These are phyloP conservation scores for Byssothecium circinans DNA, from an alignment of 2,329 filamentous ascomycete species.

Conservation along the genomic window DNA sequence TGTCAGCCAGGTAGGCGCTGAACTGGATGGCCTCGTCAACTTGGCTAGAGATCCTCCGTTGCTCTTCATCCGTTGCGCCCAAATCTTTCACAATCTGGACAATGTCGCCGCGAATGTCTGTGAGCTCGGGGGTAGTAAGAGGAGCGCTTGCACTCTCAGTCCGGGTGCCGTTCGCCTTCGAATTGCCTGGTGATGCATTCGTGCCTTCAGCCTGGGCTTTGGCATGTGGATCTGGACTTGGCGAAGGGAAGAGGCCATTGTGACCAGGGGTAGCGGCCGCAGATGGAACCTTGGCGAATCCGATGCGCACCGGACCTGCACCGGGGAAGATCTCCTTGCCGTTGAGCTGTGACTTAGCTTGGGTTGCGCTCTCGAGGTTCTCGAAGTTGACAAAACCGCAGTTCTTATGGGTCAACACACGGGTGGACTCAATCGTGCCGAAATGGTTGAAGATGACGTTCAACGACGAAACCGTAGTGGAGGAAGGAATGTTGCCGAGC, in stretches of 20 bases:
- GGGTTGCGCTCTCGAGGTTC: constrained; percentile 83
- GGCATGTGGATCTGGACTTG: constrained; percentile 82
- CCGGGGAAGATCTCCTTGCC: constrained; percentile 98
- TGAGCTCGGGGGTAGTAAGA: constrained; percentile 70
- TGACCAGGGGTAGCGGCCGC: constrained; percentile 84
- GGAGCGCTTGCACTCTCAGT: constrained; percentile 54
- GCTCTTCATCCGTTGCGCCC: constrained; percentile 79
- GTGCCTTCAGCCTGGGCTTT: constrained; percentile 51
- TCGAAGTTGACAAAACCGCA: constrained; percentile 99
- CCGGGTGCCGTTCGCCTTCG: constrained; percentile 38
- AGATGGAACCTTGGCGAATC: constrained; percentile 94
- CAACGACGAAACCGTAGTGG: constrained; percentile 91
- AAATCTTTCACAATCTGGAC: constrained; percentile 84
- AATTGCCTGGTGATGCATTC: constrained; percentile 39
- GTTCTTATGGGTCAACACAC: constrained; percentile 97
- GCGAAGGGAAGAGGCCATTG: constrained; percentile 84
- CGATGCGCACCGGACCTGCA: constrained; percentile 90
- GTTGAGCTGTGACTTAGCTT: constrained; percentile 84
- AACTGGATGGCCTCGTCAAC: constrained; percentile 78
- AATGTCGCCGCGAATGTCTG: constrained; percentile 81
- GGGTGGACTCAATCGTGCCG: constrained; percentile 84
- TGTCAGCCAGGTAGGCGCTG: constrained; percentile 74
- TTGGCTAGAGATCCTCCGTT: constrained; percentile 68
- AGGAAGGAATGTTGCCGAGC: constrained; percentile 96
- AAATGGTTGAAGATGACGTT: constrained; percentile 95